phyloP scores from a whole-genome alignment of 1,284 basidiomycete species.

The Phlebopus sp. region DNA sequence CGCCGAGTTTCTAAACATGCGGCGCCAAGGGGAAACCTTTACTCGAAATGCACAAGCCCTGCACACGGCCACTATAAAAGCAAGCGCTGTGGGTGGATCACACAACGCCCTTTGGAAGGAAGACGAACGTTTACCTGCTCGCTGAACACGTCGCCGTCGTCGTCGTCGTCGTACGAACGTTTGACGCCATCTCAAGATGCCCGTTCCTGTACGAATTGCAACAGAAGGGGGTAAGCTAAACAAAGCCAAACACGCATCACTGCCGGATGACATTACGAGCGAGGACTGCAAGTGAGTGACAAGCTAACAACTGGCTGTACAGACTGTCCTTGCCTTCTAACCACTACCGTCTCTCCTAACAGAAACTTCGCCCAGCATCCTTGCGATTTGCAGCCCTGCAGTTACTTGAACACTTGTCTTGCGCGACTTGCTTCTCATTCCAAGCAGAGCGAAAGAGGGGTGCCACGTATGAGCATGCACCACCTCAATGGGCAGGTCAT shows the following conservation, averaged over 20 bases:
- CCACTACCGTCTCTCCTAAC: conserved; percentile 4
- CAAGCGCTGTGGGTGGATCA: neutral
- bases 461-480: conserved; percentile 13
- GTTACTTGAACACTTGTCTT: neutral
- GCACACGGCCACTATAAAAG: conserved; percentile 12
- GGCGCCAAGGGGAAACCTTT: conserved; percentile 21
- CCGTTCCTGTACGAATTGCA: conserved; percentile 14
- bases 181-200: conserved; percentile 13
- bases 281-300: conserved; percentile 19
- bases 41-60: conserved; percentile 9
- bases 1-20: conserved; percentile 8
- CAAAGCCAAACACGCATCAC: conserved; percentile 27
- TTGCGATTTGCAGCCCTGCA: neutral
- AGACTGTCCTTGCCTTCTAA: neutral
- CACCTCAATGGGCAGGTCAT: conserved; percentile 2
- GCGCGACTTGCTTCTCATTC: neutral
- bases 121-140: neutral
- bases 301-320: conserved; percentile 10
- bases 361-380: neutral
- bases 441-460: conserved; percentile 11
- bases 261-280: conserved; percentile 14
- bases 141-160: neutral
- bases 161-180: neutral
- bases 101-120: neutral
- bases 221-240: conserved; percentile 17